Percentiles rank a stretch among this genome's conserved stretches.
Evolutionary conservation across 371 early-diverging fungal genomes (phyloP).

Genomic region (Lichtheimia hyalospora): DNA sequence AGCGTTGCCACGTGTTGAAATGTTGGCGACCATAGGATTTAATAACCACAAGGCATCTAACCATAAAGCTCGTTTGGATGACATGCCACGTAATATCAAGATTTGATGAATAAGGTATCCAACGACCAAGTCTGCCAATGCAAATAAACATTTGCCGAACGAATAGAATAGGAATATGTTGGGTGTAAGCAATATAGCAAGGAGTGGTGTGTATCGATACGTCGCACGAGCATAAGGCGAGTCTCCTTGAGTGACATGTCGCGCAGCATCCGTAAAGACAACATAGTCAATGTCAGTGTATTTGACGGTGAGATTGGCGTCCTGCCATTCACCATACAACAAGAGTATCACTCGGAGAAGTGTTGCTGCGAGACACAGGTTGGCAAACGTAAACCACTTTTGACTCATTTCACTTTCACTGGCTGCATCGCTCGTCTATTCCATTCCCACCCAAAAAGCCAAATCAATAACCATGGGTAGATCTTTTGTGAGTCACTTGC

Average conservation of each 20-base stretch:
- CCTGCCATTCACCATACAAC: slow-evolving; percentile 84
- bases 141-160: slow-evolving; percentile 93
- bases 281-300: slow-evolving; percentile 97
- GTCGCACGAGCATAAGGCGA: slow-evolving; percentile 93
- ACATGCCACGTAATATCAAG: slow-evolving; percentile 57
- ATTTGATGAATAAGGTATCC: slow-evolving; percentile 70
- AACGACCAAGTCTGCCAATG: slow-evolving; percentile 71
- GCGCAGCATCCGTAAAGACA: slow-evolving; percentile 95
- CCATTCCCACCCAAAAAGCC: too few relatives aligned
- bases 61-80: slow-evolving; percentile 44
- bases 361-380: slow-evolving; percentile 39
- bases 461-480: too few relatives aligned
- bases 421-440: not conserved
- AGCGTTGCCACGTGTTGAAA: slow-evolving; percentile 94
- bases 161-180: slow-evolving; percentile 69
- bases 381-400: slow-evolving; percentile 12
- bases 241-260: slow-evolving; percentile 65
- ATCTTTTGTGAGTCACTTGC: too few relatives aligned
- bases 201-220: slow-evolving; percentile 94
- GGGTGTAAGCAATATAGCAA: slow-evolving; percentile 84
- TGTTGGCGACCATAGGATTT: slow-evolving; percentile 95
- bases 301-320: slow-evolving; percentile 81
- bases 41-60: slow-evolving; percentile 76
- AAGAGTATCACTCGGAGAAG: slow-evolving; percentile 68
- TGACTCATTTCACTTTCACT: slow-evolving; percentile 5